A percentile compares a stretch with the other conserved stretches of the same genome.
Evolutionary conservation across 495 filamentous ascomycete species (phyloP).

Genomic region (Penicillium cosmopolitanum): DNA sequence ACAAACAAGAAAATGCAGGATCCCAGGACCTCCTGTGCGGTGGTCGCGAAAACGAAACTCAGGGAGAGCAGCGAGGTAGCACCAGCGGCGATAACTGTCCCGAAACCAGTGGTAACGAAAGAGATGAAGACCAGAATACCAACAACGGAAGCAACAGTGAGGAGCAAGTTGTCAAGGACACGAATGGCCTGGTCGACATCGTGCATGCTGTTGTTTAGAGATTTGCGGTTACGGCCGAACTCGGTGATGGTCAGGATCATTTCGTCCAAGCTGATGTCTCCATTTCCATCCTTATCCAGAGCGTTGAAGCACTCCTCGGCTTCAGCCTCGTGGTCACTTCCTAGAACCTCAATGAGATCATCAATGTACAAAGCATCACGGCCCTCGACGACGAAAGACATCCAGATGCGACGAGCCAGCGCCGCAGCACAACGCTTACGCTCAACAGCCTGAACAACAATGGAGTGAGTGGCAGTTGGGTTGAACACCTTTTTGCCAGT

Average conservation of each 20-base stretch:
- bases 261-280: conserved; percentile 92
- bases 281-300: conserved; percentile 87
- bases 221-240: conserved; percentile 78
- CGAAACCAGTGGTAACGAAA: conserved; percentile 82
- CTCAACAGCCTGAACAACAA: conserved; percentile 87
- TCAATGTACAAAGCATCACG: conserved; percentile 76
- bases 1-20: conserved; percentile 98
- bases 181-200: conserved; percentile 94
- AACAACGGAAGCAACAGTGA: conserved; percentile 76
- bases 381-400: conserved; percentile 95
- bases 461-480: conserved; percentile 81
- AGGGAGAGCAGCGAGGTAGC: conserved; percentile 92
- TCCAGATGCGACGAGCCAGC: conserved; percentile 90
- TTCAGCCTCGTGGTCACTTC: conserved; percentile 66
- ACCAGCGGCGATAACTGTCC: conserved; percentile 88
- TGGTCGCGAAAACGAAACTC: conserved; percentile 91
- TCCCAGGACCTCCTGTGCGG: conserved; percentile 89
- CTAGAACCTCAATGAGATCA: conserved; percentile 87
- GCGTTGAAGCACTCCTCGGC: conserved; percentile 81
- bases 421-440: conserved; percentile 82
- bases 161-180: conserved; percentile 83
- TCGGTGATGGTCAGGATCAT: conserved; percentile 89
- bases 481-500: conserved; percentile 95
- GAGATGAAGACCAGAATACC: conserved; percentile 86
- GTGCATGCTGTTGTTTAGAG: conserved; percentile 89